Evolutionary conservation across 2,329 filamentous ascomycete species (phyloP).

Genomic region (Colletotrichum scovillei): DNA sequence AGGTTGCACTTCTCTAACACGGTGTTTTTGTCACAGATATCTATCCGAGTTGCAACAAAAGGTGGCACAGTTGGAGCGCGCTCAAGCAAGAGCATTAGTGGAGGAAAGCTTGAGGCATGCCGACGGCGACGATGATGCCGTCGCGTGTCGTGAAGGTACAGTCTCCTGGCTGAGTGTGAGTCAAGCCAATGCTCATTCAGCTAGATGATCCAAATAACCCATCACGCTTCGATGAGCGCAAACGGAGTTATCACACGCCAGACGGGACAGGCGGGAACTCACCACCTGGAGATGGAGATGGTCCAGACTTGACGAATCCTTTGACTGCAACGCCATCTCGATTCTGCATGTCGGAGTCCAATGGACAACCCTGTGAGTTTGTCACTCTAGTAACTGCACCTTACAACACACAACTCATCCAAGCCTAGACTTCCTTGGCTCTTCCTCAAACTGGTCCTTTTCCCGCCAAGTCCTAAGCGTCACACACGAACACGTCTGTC

Average conservation of each 20-base stretch:
- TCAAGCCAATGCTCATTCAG: not conserved
- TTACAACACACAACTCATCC: not conserved
- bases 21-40: not conserved
- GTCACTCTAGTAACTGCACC: not conserved
- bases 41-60: slow-evolving; percentile 26
- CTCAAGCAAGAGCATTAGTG: slow-evolving; percentile 4
- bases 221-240: not conserved
- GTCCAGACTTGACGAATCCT: slow-evolving; percentile 21
- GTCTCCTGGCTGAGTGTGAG: no score
- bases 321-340: slow-evolving; percentile 18
- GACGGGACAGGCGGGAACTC: not conserved
- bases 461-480: slow-evolving; percentile 60
- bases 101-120: slow-evolving; percentile 10
- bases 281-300: not conserved
- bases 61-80: slow-evolving; percentile 9
- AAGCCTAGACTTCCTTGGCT: slow-evolving; percentile 60
- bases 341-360: slow-evolving; percentile 21
- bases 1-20: not conserved
- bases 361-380: slow-evolving; percentile 14
- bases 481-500: slow-evolving; percentile 59
- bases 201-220: not conserved
- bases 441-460: slow-evolving; percentile 68
- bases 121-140: not conserved
- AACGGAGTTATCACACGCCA: slow-evolving; percentile 1
- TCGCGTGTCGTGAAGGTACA: not conserved